A percentile compares a stretch with the other conserved stretches of the same genome.
Conservation (phyloP, 2,329 filamentous ascomycete genomes). For the Bertia moriformis region DNA sequence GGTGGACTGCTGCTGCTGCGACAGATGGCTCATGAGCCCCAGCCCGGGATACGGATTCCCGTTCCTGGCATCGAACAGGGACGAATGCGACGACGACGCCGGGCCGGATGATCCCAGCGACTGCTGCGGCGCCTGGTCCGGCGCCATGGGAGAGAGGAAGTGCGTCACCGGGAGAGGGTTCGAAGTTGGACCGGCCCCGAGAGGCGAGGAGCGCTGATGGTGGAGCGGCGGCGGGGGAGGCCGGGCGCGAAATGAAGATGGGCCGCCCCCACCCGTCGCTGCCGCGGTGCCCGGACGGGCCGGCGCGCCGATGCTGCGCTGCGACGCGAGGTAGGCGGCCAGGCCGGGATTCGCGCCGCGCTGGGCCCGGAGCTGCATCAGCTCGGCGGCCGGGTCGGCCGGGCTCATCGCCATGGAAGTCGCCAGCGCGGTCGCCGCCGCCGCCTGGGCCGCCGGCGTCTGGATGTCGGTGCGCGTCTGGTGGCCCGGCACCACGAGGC, state of each 20-base stretch:
- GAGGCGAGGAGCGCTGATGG: neutral
- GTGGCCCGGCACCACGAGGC: slow-evolving; percentile 18
- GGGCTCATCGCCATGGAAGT: no score
- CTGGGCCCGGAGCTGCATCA: slow-evolving; percentile 21
- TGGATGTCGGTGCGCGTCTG: slow-evolving; percentile 7
- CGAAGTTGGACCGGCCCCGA: neutral
- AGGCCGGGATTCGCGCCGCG: slow-evolving; percentile 16
- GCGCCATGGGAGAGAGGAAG: neutral
- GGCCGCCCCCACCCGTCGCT: no score
- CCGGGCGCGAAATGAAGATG: no score
- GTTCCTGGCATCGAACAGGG: no score
- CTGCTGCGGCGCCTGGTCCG: no score
- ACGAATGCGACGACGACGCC: no score
- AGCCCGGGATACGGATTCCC: no score
- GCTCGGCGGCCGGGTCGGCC: slow-evolving; percentile 13
- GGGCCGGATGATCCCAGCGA: no score
- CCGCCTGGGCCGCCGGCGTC: slow-evolving; percentile 3
- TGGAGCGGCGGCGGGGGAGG: neutral
- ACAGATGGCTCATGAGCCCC: no score
- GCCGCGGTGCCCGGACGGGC: neutral
- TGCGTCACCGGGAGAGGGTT: neutral
- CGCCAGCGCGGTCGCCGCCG: slow-evolving; percentile 8
- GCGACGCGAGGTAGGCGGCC: slow-evolving; percentile 18
- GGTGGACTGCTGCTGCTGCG: no score
- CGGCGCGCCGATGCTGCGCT: slow-evolving; percentile 8